These are phyloP conservation scores for Cladophialophora yegresii DNA, from an alignment of 2,329 filamentous ascomycete species.

Conservation along the genomic window DNA sequence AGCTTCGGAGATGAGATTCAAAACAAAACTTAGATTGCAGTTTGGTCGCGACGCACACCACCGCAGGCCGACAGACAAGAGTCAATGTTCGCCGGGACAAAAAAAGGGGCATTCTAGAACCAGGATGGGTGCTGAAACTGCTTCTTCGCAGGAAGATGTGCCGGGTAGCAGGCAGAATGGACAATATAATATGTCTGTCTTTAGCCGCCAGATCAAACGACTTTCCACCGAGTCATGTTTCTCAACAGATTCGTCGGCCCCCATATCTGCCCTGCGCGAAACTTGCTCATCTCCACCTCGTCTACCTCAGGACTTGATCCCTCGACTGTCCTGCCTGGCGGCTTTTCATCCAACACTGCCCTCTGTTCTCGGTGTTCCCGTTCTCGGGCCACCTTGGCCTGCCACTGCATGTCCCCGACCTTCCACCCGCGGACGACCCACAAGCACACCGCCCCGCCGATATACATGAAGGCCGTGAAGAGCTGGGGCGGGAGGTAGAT, in stretches of 20 bases:
- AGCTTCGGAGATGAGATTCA: too few species aligned
- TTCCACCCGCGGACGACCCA: slow-evolving; percentile 48
- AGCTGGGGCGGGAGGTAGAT: slow-evolving; percentile 50
- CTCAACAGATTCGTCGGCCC: slow-evolving; percentile 19
- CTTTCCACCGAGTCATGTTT: slow-evolving; percentile 22
- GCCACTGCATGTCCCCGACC: slow-evolving; percentile 40
- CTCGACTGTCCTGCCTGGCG: background rate
- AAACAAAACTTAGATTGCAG: background rate
- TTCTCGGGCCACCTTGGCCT: slow-evolving; percentile 14
- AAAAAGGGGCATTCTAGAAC: background rate
- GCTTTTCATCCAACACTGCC: slow-evolving; percentile 16
- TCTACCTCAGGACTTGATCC: slow-evolving; percentile 3
- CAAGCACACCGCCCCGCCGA: slow-evolving; percentile 55
- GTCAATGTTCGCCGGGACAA: background rate
- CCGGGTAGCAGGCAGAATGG: background rate
- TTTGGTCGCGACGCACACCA: background rate
- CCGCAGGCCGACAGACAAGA: background rate
- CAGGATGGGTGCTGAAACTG: background rate
- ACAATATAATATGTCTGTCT: background rate
- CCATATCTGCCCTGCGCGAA: slow-evolving; percentile 20
- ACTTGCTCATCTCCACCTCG: slow-evolving; percentile 11
- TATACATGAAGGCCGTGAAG: slow-evolving; percentile 63
- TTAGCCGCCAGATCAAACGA: slow-evolving; percentile 10
- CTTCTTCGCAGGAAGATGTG: background rate
- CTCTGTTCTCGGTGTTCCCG: slow-evolving; percentile 18